Evolutionary conservation across 2,329 filamentous ascomycete genomes (phyloP), one percentile per base, ranked within the genome.

Genomic region (Arthrinium phaeospermum): DNA sequence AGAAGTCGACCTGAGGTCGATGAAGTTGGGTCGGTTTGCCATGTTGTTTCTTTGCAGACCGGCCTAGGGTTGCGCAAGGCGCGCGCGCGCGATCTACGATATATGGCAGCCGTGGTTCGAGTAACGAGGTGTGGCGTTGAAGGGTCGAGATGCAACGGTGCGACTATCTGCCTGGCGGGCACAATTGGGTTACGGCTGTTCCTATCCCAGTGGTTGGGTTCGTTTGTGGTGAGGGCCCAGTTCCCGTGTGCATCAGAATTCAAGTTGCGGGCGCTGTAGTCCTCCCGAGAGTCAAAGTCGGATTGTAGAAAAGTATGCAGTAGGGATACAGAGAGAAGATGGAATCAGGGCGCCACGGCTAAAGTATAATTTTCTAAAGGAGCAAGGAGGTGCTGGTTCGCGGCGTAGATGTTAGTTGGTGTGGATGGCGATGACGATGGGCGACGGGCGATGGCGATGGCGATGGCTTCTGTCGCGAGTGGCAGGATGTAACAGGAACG

Each of bases 1-100:
- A 49, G 90, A 91, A 73, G 86, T 84, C 71, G 89, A 87, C 80
- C 90, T 87, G 76, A 90, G 80, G 78, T 93, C 90, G 79, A 91
- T 85, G 74, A 89, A 84, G 72, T 86, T 86, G 49, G 91, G 90
- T 76, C 90, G 86, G 77, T 84, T 83, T 71, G 86, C 82, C 89
- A 91, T 91, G 71, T 71, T 82, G 77, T 37, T 61, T 75, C 27
- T 46, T 46, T 22, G 57, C 49, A 41, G 53, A 57, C 53, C 69
- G 69, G 67, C 57, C 57, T 64, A 22, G 13, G 13, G 34, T 41
- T 64, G 57, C 57, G 57, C 57, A 64, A 64, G 34, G 57, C 57
- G 57, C 57, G 57, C 30, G 53, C 57, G 22, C 57, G 57, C 57
- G 57, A 64, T 64, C 34, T 64, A 64, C 57, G 19, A 64, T 41